Evolutionary conservation across 2,329 filamentous ascomycete genomes (phyloP).

Genomic region (Fusarium staphyleae): DNA sequence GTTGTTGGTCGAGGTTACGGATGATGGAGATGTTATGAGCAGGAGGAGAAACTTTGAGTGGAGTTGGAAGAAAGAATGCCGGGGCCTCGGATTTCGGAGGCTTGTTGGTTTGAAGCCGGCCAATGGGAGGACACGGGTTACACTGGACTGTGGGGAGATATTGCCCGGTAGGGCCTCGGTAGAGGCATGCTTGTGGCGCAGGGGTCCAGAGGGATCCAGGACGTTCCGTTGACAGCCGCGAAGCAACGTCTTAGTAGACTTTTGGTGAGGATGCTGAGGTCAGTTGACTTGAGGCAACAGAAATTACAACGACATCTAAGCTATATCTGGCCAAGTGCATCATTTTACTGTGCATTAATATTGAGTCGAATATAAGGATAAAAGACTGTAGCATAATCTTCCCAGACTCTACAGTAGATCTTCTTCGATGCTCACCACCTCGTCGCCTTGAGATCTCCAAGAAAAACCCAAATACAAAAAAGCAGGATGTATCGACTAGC

Average conservation of each 20-base stretch:
- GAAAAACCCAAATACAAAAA: too few species aligned
- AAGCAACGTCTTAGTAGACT: constrained; percentile 5
- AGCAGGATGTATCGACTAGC: too few species aligned
- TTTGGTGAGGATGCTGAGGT: constrained; percentile 16
- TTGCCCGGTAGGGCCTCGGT: constrained; percentile 40
- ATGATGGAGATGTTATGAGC: constrained; percentile 25
- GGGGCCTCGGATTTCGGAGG: constrained; percentile 35
- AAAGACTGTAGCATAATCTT: too few species aligned
- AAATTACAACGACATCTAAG: too few species aligned
- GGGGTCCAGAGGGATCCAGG: constrained; percentile 27
- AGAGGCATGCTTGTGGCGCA: constrained; percentile 24
- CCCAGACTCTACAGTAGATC: too few species aligned
- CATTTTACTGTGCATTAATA: too few species aligned
- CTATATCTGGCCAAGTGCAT: too few species aligned
- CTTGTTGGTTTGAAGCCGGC: constrained; percentile 6
- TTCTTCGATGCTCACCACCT: too few species aligned
- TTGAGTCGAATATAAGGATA: too few species aligned
- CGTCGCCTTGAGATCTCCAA: too few species aligned
- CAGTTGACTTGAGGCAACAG: constrained; percentile 1
- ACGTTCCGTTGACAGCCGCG: constrained; percentile 34
- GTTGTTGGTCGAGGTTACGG: background rate
- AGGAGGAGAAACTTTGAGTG: constrained; percentile 25
- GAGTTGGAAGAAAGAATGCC: constrained; percentile 42
- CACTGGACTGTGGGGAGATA: constrained; percentile 23
- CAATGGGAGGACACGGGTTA: constrained; percentile 44